Evolutionary conservation across 371 early-diverging fungal species (phyloP).

Genomic region (Mycotypha africana): DNA sequence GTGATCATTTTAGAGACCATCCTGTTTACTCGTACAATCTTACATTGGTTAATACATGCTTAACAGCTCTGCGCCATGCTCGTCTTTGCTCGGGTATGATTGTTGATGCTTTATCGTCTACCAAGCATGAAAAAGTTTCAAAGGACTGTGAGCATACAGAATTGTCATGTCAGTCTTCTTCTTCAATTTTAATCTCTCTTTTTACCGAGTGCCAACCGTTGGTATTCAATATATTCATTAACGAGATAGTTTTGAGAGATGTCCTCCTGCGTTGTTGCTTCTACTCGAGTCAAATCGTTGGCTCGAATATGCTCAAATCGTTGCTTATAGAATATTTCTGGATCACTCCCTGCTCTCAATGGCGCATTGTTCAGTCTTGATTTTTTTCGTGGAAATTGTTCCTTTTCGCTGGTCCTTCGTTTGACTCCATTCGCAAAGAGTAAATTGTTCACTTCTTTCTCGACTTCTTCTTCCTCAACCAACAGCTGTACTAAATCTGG

Average conservation of each 20-base stretch:
- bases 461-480: conserved; percentile 5
- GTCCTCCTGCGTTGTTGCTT: too few species aligned
- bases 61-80: too few species aligned
- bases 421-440: neutral
- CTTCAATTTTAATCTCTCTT: neutral
- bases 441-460: conserved; percentile 10
- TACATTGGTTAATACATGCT: too few species aligned
- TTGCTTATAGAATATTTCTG: neutral
- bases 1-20: neutral
- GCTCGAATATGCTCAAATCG: neutral
- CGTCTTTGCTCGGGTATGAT: too few species aligned
- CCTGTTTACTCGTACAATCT: too few species aligned
- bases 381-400: neutral
- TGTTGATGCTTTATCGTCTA: too few species aligned
- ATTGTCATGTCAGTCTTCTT: too few species aligned
- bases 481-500: neutral
- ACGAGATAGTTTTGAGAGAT: conserved; percentile 1
- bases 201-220: conserved; percentile 5
- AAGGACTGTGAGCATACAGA: too few species aligned
- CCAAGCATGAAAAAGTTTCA: too few species aligned
- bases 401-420: conserved; percentile 3
- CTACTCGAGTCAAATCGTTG: neutral
- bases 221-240: conserved; percentile 6
- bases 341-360: too few species aligned
- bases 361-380: neutral